A percentile compares a stretch with the other conserved stretches of the same genome.
Evolutionary conservation across 495 filamentous ascomycete species (phyloP).

Genomic region (Aspergillus mulundensis): DNA sequence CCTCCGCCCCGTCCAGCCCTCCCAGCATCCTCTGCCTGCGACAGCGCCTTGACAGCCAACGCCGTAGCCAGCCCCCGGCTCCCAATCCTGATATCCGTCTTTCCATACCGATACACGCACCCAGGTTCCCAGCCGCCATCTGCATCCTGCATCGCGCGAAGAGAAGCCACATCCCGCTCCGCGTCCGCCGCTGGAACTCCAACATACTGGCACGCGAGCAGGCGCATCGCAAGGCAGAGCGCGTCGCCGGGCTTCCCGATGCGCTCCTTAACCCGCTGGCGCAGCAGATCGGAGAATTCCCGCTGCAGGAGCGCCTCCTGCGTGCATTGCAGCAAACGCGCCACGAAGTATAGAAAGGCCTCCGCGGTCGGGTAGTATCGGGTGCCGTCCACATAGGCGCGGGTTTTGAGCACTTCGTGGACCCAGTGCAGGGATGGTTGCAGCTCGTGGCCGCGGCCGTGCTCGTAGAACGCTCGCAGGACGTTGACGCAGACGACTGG

Average conservation of each 20-base stretch:
- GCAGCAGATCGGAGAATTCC: no score
- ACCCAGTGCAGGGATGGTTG: constrained; percentile 31
- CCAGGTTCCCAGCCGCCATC: not conserved
- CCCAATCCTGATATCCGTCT: not conserved
- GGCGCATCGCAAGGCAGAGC: not conserved
- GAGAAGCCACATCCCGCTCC: no score
- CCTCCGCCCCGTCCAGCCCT: no score
- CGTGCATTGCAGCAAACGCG: no score
- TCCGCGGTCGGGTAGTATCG: constrained; percentile 21
- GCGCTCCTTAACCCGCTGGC: not conserved
- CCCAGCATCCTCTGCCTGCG: no score
- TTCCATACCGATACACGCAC: not conserved
- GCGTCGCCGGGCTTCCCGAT: not conserved
- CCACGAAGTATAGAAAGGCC: constrained; percentile 17
- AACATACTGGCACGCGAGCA: not conserved
- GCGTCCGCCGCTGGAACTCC: not conserved
- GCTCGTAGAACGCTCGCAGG: constrained; percentile 15
- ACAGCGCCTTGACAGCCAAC: constrained; percentile 2
- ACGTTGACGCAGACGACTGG: constrained; percentile 21
- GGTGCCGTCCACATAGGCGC: constrained; percentile 24
- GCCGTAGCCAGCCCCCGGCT: constrained; percentile 4
- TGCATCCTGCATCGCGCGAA: not conserved
- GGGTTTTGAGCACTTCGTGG: constrained; percentile 5
- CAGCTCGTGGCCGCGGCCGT: constrained; percentile 34
- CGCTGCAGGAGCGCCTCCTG: no score